These are phyloP conservation scores for Jimgerdemannia lactiflua DNA, from an alignment of 192 early-diverging fungal genomes.

Conservation along the genomic window DNA sequence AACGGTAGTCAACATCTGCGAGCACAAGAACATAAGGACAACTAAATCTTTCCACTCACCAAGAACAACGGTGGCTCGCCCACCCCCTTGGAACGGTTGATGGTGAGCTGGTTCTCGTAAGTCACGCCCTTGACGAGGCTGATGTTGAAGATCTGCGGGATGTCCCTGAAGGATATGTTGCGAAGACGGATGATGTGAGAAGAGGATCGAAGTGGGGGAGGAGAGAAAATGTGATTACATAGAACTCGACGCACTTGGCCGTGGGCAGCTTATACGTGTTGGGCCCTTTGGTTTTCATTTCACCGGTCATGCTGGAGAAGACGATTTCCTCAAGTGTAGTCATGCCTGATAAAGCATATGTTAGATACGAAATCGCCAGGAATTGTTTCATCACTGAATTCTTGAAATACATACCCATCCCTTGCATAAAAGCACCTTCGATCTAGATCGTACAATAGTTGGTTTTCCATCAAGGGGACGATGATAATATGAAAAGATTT, in stretches of 20 bases:
- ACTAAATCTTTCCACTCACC: neutral
- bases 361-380: neutral
- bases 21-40: no score
- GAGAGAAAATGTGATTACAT: neutral
- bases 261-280: constrained; percentile 84
- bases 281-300: constrained; percentile 79
- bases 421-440: constrained; percentile 85
- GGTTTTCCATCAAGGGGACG: neutral
- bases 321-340: neutral
- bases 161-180: constrained; percentile 45
- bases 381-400: neutral
- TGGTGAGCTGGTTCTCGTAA: constrained; percentile 61
- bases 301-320: constrained; percentile 41
- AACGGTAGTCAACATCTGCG: neutral
- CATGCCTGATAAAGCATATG: neutral
- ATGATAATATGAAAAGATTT: no score
- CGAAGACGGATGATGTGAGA: neutral
- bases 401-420: constrained; percentile 67
- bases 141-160: constrained; percentile 80
- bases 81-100: constrained; percentile 81
- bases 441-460: constrained; percentile 50
- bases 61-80: constrained; percentile 89
- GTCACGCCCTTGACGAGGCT: constrained; percentile 53
- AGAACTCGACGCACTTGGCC: neutral
- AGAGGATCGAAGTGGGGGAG: neutral